These are phyloP conservation scores for Geotrichum phurueaensis DNA, from an alignment of 1,139 yeast species.

Conservation along the genomic window DNA sequence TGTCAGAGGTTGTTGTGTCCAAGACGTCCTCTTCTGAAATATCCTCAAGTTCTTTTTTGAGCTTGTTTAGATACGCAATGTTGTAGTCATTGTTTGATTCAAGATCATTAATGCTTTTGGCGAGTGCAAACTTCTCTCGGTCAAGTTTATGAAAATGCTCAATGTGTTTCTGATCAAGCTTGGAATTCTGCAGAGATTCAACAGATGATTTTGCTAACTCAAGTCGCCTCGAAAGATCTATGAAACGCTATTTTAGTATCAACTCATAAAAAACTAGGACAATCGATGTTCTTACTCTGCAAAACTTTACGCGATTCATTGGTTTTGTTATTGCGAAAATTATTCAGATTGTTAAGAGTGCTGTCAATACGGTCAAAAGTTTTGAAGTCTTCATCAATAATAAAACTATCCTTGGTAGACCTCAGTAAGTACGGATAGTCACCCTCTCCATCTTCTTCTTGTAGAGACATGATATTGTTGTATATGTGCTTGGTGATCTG, in stretches of 20 bases:
- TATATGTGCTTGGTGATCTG: neutral
- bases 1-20: conserved; percentile 29
- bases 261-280: neutral
- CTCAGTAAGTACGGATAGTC: conserved; percentile 40
- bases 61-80: conserved; percentile 41
- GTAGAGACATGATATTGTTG: neutral
- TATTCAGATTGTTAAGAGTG: conserved; percentile 35
- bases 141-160: conserved; percentile 38
- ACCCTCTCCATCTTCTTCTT: conserved; percentile 32
- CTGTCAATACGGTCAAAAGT: conserved; percentile 46
- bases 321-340: conserved; percentile 32
- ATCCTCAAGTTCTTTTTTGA: conserved; percentile 40
- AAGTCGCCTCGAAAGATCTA: conserved; percentile 29
- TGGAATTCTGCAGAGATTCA: conserved; percentile 33
- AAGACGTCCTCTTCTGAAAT: conserved; percentile 33
- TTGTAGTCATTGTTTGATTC: conserved; percentile 48
- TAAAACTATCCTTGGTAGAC: conserved; percentile 45
- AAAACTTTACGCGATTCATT: conserved; percentile 31
- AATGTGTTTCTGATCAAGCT: conserved; percentile 28
- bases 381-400: conserved; percentile 48
- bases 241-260: neutral
- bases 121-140: conserved; percentile 47
- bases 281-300: conserved; percentile 19
- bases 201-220: conserved; percentile 30
- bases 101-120: conserved; percentile 52